phyloP scores from a whole-genome alignment of 2,329 filamentous ascomycete species.

The Simplicillium sp. region DNA sequence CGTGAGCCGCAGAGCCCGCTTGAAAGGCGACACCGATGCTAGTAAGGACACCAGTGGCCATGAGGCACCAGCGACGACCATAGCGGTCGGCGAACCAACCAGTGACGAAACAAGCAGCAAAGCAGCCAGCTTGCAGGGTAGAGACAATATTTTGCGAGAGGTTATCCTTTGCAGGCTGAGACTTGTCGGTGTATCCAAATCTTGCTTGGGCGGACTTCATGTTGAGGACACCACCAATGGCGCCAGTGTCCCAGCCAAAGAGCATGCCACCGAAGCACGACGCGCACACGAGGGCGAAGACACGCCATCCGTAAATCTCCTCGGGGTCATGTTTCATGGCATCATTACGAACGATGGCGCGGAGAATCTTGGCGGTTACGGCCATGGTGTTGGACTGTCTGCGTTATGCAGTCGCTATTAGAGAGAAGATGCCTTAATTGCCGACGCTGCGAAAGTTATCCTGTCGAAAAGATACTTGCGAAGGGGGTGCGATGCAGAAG shows the following conservation, averaged over 20 bases:
- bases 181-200: constrained; percentile 22
- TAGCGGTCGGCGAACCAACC: constrained; percentile 43
- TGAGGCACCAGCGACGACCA: constrained; percentile 45
- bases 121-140: constrained; percentile 61
- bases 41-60: constrained; percentile 47
- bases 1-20: constrained; percentile 40
- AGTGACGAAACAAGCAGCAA: constrained; percentile 51
- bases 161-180: constrained; percentile 30
- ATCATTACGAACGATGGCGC: constrained; percentile 56
- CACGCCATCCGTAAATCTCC: constrained; percentile 62
- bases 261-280: constrained; percentile 58
- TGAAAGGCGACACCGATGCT: constrained; percentile 56
- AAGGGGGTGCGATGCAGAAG: too few species aligned
- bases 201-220: constrained; percentile 45
- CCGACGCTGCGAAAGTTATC: too few species aligned
- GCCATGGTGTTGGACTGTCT: constrained; percentile 22
- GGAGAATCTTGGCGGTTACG: constrained; percentile 34
- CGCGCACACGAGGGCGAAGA: constrained; percentile 53
- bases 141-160: constrained; percentile 59
- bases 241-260: constrained; percentile 47
- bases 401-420: not conserved
- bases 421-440: not conserved
- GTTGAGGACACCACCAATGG: constrained; percentile 57
- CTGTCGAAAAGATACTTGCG: too few species aligned
- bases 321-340: constrained; percentile 59